Conservation (phyloP, 106 monocot species). For the Cymbidium sinense region DNA sequence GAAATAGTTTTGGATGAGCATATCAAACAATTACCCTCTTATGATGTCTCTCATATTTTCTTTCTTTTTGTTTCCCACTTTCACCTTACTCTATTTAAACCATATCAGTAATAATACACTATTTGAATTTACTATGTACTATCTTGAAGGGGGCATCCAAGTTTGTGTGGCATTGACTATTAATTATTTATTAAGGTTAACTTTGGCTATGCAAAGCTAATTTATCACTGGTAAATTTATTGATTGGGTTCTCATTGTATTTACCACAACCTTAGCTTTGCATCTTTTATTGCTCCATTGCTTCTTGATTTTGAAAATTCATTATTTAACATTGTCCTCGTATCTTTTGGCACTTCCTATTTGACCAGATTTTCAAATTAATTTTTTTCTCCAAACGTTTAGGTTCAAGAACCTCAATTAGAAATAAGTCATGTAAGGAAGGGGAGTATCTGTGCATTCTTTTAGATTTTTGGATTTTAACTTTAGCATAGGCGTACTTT, state of each 20-base stretch:
- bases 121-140: not conserved
- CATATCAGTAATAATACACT: not conserved
- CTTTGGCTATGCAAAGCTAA: too few relatives aligned
- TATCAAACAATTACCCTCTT: not conserved
- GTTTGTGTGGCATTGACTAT: not conserved
- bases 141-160: not conserved
- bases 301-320: not conserved
- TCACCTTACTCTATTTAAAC: not conserved
- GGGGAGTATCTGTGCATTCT: not conserved
- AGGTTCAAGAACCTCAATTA: not conserved
- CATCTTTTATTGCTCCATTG: not conserved
- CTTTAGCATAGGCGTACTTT: too few relatives aligned
- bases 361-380: not conserved
- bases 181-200: not conserved
- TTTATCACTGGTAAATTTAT: too few relatives aligned
- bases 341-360: not conserved
- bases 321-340: not conserved
- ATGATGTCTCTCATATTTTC: not conserved
- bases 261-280: too few relatives aligned
- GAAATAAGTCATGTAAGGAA: not conserved
- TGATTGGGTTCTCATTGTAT: too few relatives aligned
- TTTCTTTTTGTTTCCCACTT: not conserved
- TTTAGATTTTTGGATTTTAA: too few relatives aligned
- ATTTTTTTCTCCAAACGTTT: not conserved
- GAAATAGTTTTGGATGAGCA: not conserved